Conservation (phyloP, 1,284 basidiomycete genomes). For the Mycosarcoma mackinlayi region DNA sequence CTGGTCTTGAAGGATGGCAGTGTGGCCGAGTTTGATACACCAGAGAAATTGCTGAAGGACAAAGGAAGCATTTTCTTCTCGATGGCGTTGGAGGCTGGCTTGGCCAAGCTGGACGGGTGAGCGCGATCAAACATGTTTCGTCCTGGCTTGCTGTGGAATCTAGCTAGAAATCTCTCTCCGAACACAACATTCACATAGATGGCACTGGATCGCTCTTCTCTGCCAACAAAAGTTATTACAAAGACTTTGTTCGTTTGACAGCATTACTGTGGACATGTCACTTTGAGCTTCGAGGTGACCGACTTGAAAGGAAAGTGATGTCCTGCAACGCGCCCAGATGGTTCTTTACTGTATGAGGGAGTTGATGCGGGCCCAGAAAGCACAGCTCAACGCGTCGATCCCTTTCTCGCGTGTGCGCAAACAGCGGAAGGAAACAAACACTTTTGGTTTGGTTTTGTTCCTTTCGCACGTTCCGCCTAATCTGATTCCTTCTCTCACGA, state of each 20-base stretch:
- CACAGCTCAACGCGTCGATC: slow-evolving; percentile 10
- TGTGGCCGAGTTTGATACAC: slow-evolving; percentile 81
- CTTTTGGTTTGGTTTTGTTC: not conserved
- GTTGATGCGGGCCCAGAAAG: not conserved
- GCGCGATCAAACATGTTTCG: not conserved
- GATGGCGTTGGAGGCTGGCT: slow-evolving; percentile 67
- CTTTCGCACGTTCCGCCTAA: not conserved
- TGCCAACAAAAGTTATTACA: too few relatives aligned
- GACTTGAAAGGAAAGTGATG: too few relatives aligned
- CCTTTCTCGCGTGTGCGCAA: not conserved
- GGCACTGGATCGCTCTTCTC: too few relatives aligned
- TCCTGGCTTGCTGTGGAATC: too few relatives aligned
- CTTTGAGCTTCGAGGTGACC: too few relatives aligned
- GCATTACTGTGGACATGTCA: too few relatives aligned
- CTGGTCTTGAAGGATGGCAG: slow-evolving; percentile 83
- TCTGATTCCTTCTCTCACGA: not conserved
- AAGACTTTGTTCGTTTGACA: too few relatives aligned
- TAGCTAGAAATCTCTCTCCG: too few relatives aligned
- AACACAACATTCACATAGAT: too few relatives aligned
- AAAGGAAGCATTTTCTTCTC: slow-evolving; percentile 69
- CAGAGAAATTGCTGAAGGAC: slow-evolving; percentile 74
- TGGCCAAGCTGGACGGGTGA: slow-evolving; percentile 44
- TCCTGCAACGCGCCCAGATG: too few relatives aligned
- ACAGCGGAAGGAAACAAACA: too few relatives aligned
- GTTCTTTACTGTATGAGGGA: too few relatives aligned